phyloP scores from a whole-genome alignment of 768 basidiomycete species.

The Tylopilus sp. region DNA sequence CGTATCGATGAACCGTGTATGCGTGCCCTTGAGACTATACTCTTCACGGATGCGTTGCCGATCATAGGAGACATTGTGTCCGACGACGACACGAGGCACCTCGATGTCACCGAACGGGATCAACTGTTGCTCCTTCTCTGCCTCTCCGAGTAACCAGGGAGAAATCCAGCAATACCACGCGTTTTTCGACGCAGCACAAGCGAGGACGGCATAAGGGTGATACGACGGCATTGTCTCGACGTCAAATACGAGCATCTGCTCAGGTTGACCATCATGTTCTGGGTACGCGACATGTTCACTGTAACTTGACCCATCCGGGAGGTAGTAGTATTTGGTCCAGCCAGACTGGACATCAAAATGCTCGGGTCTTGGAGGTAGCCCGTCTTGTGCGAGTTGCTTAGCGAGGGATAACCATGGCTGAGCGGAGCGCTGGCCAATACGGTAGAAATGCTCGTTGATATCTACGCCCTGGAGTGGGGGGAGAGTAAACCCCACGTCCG shows the following conservation, averaged over 20 bases:
- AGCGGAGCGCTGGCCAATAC: conserved; percentile 63
- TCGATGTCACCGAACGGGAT: conserved; percentile 64
- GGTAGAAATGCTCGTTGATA: conserved; percentile 86
- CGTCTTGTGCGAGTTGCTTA: conserved; percentile 45
- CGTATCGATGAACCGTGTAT: conserved; percentile 87
- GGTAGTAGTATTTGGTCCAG: conserved; percentile 84
- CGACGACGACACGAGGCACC: conserved; percentile 67
- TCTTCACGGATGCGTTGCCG: conserved; percentile 80
- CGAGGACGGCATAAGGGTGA: conserved; percentile 82
- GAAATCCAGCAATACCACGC: conserved; percentile 98
- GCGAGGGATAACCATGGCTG: conserved; percentile 79
- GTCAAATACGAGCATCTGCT: conserved; percentile 83
- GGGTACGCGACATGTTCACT: conserved; percentile 70
- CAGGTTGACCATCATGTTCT: conserved; percentile 56
- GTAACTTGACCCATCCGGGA: conserved; percentile 72
- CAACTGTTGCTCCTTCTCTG: conserved; percentile 58
- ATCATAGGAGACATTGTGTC: conserved; percentile 96
- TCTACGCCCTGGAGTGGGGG: conserved; percentile 79
- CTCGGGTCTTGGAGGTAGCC: conserved; percentile 61
- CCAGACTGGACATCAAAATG: conserved; percentile 60
- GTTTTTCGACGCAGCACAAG: conserved; percentile 76
- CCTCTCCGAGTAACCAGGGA: conserved; percentile 78
- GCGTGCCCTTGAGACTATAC: conserved; percentile 63
- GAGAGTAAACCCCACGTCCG: conserved; percentile 74
- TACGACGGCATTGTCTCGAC: conserved; percentile 89